Evolutionary conservation across 139 green algal genomes (phyloP).

Genomic region (Ostreobium quekettii): DNA sequence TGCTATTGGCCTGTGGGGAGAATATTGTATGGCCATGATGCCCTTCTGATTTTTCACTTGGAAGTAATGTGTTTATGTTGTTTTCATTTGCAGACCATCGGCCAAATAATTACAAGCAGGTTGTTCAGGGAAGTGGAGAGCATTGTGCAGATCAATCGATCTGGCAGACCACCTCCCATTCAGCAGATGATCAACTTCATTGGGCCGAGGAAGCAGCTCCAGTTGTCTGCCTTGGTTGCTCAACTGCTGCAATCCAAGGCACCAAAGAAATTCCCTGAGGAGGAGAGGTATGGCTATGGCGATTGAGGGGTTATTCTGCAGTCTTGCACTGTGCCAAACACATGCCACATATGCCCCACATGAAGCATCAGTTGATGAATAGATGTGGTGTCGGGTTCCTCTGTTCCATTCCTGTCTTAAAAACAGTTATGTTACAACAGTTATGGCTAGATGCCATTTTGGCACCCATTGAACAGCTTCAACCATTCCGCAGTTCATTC

Average conservation of each 20-base stretch:
- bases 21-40: no score
- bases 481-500: no score
- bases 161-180: not conserved
- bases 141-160: not conserved
- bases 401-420: not conserved
- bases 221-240: conserved; percentile 10
- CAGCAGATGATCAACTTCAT: not conserved
- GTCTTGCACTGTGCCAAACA: no score
- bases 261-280: conserved; percentile 18
- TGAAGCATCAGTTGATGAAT: not conserved
- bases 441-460: not conserved
- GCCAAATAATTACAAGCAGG: not conserved
- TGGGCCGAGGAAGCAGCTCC: conserved; percentile 4
- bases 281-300: not conserved
- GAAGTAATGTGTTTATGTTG: no score
- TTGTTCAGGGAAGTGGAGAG: not conserved
- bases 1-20: no score
- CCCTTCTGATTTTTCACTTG: no score
- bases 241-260: conserved; percentile 10
- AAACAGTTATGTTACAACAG: not conserved
- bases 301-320: not conserved
- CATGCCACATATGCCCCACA: no score
- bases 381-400: not conserved
- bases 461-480: no score
- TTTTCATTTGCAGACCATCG: not conserved